These are phyloP conservation scores for Apiospora pterosperma DNA, from an alignment of 2,329 filamentous ascomycete genomes.

Conservation along the genomic window DNA sequence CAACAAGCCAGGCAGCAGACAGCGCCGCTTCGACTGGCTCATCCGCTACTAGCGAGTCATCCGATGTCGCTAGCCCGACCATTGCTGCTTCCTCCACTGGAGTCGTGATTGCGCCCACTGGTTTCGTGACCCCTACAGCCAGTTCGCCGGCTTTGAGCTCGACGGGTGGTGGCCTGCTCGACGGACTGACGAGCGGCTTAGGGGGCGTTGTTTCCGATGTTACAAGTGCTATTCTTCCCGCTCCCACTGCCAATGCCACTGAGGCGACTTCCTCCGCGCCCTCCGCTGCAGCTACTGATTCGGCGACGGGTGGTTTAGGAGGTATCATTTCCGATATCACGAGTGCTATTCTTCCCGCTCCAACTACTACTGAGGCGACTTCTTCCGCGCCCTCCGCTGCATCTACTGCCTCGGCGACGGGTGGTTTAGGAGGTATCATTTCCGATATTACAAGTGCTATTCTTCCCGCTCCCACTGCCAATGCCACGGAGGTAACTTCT, in stretches of 20 bases:
- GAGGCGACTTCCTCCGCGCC: neutral
- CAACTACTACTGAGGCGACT: neutral
- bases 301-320: too few species aligned
- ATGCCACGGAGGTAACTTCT: neutral
- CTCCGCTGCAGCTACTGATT: neutral
- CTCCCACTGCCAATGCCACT: neutral
- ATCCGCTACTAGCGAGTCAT: slow-evolving; percentile 1
- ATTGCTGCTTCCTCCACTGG: neutral
- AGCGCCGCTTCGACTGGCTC: neutral
- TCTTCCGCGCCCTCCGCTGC: neutral
- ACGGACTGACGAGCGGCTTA: neutral
- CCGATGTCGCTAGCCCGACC: neutral
- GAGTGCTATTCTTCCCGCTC: neutral
- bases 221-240: slow-evolving; percentile 4
- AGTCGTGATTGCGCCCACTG: neutral
- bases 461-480: neutral
- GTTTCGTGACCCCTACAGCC: neutral
- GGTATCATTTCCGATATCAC: slow-evolving; percentile 7
- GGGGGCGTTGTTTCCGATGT: slow-evolving; percentile 6
- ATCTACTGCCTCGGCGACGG: neutral
- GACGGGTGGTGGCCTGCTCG: neutral
- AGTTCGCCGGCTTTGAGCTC: neutral
- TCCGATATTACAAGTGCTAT: slow-evolving; percentile 5
- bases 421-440: neutral
- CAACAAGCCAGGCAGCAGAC: neutral